Conservation (phyloP, 2,329 filamentous ascomycete species). For the Penicillium palitans region DNA sequence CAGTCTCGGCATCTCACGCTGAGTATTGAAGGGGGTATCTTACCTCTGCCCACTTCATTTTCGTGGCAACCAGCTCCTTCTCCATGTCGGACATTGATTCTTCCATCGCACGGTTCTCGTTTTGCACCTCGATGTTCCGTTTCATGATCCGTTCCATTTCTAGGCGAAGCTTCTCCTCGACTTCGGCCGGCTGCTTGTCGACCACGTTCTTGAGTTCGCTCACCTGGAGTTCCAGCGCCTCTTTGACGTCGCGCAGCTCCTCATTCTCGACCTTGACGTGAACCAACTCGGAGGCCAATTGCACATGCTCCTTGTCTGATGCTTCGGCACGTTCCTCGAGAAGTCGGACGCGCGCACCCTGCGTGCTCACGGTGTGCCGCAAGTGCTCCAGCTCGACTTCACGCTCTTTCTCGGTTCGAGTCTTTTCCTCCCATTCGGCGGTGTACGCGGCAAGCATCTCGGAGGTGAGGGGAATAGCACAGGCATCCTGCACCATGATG, state of each 20-base stretch:
- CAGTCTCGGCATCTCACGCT: not conserved
- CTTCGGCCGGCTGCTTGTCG: slow-evolving; percentile 82
- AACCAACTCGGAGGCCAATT: slow-evolving; percentile 86
- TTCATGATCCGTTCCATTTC: slow-evolving; percentile 93
- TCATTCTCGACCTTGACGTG: slow-evolving; percentile 92
- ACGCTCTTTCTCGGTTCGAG: slow-evolving; percentile 74
- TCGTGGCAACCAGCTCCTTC: slow-evolving; percentile 85
- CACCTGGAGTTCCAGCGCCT: slow-evolving; percentile 81
- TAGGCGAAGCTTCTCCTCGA: slow-evolving; percentile 75
- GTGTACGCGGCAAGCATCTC: slow-evolving; percentile 80
- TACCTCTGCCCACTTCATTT: slow-evolving; percentile 95
- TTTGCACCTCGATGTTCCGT: slow-evolving; percentile 88
- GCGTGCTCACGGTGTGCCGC: slow-evolving; percentile 63
- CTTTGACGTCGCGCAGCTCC: slow-evolving; percentile 83
- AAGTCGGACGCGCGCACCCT: slow-evolving; percentile 74
- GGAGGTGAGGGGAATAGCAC: slow-evolving; percentile 78
- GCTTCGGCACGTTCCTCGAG: slow-evolving; percentile 87
- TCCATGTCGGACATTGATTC: slow-evolving; percentile 91
- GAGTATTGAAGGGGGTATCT: slow-evolving; percentile 34
- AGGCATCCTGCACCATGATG: slow-evolving; percentile 88
- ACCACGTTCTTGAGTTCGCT: slow-evolving; percentile 82
- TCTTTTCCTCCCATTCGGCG: slow-evolving; percentile 89
- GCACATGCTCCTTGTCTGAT: slow-evolving; percentile 85
- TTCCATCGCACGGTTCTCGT: slow-evolving; percentile 84
- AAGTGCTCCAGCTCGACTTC: slow-evolving; percentile 78